Evolutionary conservation across 1,284 basidiomycete genomes (phyloP).

Genomic region (Peniophora sp.): DNA sequence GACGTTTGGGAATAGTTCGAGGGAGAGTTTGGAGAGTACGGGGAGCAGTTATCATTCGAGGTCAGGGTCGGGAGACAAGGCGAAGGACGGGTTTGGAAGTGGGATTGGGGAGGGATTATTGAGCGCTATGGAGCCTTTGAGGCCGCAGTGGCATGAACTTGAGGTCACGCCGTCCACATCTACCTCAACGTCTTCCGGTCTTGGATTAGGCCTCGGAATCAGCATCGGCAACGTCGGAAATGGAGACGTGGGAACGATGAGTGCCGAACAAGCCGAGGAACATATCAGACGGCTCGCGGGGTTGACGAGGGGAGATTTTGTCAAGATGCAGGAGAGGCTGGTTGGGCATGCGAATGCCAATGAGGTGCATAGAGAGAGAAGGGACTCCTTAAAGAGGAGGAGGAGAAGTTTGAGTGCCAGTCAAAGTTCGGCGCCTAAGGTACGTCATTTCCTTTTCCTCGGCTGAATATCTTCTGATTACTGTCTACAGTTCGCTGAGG

Average conservation of each 20-base stretch:
- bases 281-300: slow-evolving; percentile 56
- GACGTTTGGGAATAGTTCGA: slow-evolving; percentile 62
- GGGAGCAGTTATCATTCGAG: slow-evolving; percentile 80
- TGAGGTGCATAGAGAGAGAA: slow-evolving; percentile 36
- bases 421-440: slow-evolving; percentile 2
- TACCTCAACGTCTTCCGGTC: slow-evolving; percentile 33
- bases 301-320: slow-evolving; percentile 59
- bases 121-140: too few species aligned
- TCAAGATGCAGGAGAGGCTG: slow-evolving; percentile 64
- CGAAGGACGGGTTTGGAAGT: too few species aligned
- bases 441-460: too few species aligned
- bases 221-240: slow-evolving; percentile 7
- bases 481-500: too few species aligned
- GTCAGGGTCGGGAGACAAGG: too few species aligned
- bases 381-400: slow-evolving; percentile 36
- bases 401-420: background rate
- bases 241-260: too few species aligned
- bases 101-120: too few species aligned
- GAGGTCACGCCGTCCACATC: slow-evolving; percentile 34
- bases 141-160: slow-evolving; percentile 56
- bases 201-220: too few species aligned
- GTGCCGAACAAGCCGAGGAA: slow-evolving; percentile 63
- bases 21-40: slow-evolving; percentile 66
- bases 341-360: slow-evolving; percentile 48
- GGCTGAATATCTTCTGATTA: too few species aligned